Conservation (phyloP, 768 basidiomycete species). For the Podaxis rugospora region DNA sequence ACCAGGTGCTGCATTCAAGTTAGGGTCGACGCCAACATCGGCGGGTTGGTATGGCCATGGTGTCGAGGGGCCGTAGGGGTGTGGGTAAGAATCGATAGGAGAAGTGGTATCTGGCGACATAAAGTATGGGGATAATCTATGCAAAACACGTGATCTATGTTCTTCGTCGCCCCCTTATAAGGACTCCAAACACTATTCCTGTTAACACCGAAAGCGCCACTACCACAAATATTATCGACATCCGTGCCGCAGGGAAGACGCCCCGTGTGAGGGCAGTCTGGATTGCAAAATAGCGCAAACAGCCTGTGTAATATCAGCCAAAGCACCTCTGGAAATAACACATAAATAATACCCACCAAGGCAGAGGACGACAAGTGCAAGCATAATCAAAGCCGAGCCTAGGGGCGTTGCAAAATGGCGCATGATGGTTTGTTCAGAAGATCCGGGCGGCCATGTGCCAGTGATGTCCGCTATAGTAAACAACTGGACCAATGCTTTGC, state of each 20-base stretch:
- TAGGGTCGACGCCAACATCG: neutral
- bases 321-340: neutral
- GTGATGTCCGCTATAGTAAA: constrained; percentile 13
- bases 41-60: neutral
- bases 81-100: neutral
- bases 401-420: constrained; percentile 12
- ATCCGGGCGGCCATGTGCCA: neutral
- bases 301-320: constrained; percentile 4
- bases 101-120: neutral
- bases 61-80: neutral
- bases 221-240: constrained; percentile 1
- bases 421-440: neutral
- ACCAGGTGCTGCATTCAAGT: neutral
- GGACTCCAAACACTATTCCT: neutral
- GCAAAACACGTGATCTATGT: neutral
- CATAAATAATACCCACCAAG: constrained; percentile 6
- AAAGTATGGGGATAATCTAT: neutral
- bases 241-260: constrained; percentile 10
- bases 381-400: constrained; percentile 9
- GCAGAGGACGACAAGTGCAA: constrained; percentile 7
- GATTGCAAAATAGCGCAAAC: constrained; percentile 13
- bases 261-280: constrained; percentile 10
- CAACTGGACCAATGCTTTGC: constrained; percentile 14
- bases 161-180: neutral
- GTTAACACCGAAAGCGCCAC: neutral